These are phyloP conservation scores for Penicillium sclerotigenum DNA, from an alignment of 2,329 filamentous ascomycete genomes.

Conservation along the genomic window DNA sequence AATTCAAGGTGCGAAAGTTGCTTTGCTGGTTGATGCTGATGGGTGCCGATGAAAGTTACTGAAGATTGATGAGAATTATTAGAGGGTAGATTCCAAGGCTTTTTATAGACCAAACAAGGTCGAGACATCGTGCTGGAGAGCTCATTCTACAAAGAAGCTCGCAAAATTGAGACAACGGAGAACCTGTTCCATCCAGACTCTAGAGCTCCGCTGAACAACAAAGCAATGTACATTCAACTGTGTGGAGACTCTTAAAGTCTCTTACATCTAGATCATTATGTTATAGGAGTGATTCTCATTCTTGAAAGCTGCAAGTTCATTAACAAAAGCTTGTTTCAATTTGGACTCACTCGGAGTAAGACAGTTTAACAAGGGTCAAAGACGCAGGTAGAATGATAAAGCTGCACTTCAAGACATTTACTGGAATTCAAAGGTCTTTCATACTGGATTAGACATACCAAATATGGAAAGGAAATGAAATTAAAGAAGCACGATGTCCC, in stretches of 20 bases:
- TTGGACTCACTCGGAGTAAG: background rate
- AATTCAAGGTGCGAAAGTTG: background rate
- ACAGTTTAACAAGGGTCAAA: background rate
- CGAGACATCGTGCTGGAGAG: background rate
- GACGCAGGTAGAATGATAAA: background rate
- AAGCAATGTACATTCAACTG: background rate
- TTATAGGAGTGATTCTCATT: background rate
- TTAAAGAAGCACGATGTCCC: background rate
- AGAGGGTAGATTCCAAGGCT: background rate
- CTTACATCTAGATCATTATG: background rate
- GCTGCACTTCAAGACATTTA: background rate
- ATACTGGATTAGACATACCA: background rate
- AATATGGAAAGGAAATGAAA: background rate
- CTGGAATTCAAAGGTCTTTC: background rate
- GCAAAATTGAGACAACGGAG: background rate
- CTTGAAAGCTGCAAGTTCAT: background rate
- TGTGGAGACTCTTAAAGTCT: constrained; percentile 21
- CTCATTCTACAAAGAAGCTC: constrained; percentile 8
- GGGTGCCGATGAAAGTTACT: background rate
- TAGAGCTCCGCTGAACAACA: background rate
- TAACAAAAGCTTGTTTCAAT: background rate
- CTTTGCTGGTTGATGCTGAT: background rate
- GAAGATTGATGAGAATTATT: background rate
- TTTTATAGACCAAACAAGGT: background rate
- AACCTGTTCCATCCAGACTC: background rate